Evolutionary conservation across 352 stramenopile genomes (phyloP).

Genomic region (Phytopythium helicoides): DNA sequence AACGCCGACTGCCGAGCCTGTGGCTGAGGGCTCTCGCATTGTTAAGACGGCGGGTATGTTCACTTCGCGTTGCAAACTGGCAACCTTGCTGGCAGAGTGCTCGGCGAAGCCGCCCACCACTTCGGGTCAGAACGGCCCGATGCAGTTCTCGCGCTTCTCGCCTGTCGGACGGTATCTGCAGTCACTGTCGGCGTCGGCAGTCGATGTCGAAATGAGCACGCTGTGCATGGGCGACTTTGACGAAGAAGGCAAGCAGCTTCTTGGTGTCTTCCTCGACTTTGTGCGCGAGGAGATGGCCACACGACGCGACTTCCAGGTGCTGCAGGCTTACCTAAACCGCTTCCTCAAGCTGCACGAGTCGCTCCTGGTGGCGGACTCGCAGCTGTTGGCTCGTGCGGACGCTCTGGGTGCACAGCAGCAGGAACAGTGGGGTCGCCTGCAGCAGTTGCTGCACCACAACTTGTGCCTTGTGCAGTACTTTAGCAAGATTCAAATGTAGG

Average conservation of each 20-base stretch:
- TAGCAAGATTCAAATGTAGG: conserved; percentile 88
- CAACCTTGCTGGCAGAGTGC: conserved; percentile 43
- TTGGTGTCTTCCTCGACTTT: conserved; percentile 66
- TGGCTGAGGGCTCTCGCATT: conserved; percentile 48
- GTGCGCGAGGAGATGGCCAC: conserved; percentile 64
- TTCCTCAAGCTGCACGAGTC: conserved; percentile 86
- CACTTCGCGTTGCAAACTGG: conserved; percentile 71
- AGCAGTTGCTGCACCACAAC: conserved; percentile 83
- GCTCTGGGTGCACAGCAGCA: conserved; percentile 60
- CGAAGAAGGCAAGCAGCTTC: conserved; percentile 57
- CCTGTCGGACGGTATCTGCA: conserved; percentile 61
- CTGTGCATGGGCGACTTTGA: conserved; percentile 85
- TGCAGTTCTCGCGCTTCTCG: conserved; percentile 39
- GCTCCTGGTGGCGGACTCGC: conserved; percentile 53
- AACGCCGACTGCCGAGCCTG: conserved; percentile 12
- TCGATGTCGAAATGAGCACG: conserved; percentile 82
- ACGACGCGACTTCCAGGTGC: conserved; percentile 69
- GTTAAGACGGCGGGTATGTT: conserved; percentile 69
- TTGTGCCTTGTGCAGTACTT: conserved; percentile 86
- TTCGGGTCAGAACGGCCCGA: conserved; percentile 7
- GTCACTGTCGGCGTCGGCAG: conserved; percentile 65
- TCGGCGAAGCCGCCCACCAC: conserved; percentile 11
- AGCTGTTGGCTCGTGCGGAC: conserved; percentile 54
- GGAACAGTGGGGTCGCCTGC: conserved; percentile 75
- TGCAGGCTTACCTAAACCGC: conserved; percentile 84